Percentiles rank a stretch among this genome's conserved stretches.
Conservation (phyloP, 2,329 filamentous ascomycete species). For the Xylariomycetidae sp. region DNA sequence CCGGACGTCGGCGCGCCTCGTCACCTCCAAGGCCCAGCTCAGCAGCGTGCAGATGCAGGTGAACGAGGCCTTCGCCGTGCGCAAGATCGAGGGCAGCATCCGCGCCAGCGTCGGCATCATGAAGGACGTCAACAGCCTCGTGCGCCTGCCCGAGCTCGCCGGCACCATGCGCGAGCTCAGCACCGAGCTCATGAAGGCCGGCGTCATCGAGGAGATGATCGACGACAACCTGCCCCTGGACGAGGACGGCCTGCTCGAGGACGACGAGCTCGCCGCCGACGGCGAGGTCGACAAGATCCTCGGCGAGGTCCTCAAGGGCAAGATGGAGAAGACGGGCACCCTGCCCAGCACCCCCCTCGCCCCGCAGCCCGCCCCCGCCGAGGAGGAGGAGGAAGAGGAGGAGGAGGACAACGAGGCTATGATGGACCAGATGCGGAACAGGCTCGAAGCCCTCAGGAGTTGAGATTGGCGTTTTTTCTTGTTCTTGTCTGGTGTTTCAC, state of each 20-base stretch:
- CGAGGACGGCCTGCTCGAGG: slow-evolving; percentile 64
- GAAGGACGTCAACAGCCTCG: slow-evolving; percentile 89
- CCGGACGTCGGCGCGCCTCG: slow-evolving; percentile 67
- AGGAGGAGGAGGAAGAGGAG: slow-evolving; percentile 59
- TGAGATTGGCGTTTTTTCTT: too few species aligned
- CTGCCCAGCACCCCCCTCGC: slow-evolving; percentile 51
- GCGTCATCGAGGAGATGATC: slow-evolving; percentile 97
- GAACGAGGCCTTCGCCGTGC: slow-evolving; percentile 89
- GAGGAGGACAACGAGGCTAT: slow-evolving; percentile 86
- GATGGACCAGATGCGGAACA: slow-evolving; percentile 89
- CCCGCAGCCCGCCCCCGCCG: slow-evolving; percentile 45
- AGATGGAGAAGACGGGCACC: slow-evolving; percentile 60
- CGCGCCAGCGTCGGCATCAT: slow-evolving; percentile 84
- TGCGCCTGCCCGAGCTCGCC: slow-evolving; percentile 79
- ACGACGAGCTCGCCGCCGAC: slow-evolving; percentile 70
- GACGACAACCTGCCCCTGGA: slow-evolving; percentile 79
- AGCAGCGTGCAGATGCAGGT: slow-evolving; percentile 96
- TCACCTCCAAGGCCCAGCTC: slow-evolving; percentile 87
- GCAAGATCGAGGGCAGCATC: slow-evolving; percentile 93
- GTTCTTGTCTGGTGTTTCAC: too few species aligned
- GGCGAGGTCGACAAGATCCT: slow-evolving; percentile 89
- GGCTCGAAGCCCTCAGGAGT: slow-evolving; percentile 87
- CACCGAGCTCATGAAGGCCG: slow-evolving; percentile 85
- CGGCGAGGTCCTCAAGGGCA: slow-evolving; percentile 83
- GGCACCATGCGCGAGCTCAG: slow-evolving; percentile 86